Conservation (phyloP, 441 rosid species). For the Theobroma grandiflorum region DNA sequence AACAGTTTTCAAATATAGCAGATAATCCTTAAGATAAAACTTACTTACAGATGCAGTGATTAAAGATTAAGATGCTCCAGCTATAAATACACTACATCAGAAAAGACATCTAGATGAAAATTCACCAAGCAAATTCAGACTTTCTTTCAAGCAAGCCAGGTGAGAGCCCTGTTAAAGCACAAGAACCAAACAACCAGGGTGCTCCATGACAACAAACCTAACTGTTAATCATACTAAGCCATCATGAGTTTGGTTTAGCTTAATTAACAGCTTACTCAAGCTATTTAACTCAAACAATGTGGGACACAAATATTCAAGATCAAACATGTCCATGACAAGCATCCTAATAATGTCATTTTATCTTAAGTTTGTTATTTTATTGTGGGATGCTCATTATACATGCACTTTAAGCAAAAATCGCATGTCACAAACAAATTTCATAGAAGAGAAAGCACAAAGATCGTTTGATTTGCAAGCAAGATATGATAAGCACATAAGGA, state of each 20-base stretch:
- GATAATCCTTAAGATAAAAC: no score
- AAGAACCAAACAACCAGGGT: no score
- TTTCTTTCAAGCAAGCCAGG: no score
- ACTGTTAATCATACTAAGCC: neutral
- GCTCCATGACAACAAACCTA: no score
- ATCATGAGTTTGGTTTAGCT: neutral
- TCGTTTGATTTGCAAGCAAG: slow-evolving; percentile 14
- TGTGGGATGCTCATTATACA: neutral
- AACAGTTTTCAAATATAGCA: neutral
- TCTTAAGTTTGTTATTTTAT: neutral
- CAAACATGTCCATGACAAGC: neutral
- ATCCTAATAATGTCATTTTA: neutral
- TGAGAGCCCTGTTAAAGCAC: no score
- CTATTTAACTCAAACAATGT: neutral
- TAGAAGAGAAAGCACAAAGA: neutral
- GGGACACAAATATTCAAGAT: neutral
- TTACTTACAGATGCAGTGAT: no score
- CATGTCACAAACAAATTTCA: slow-evolving; percentile 6
- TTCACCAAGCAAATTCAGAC: no score
- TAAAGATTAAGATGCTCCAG: no score
- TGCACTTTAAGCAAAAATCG: neutral
- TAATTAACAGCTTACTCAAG: neutral
- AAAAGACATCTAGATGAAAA: no score
- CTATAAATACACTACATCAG: no score
- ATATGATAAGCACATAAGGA: neutral